Percentiles rank a stretch among this genome's conserved stretches.
These are phyloP conservation scores for Aspergillus incahuasiensis DNA, from an alignment of 495 filamentous ascomycete species.

Conservation along the genomic window DNA sequence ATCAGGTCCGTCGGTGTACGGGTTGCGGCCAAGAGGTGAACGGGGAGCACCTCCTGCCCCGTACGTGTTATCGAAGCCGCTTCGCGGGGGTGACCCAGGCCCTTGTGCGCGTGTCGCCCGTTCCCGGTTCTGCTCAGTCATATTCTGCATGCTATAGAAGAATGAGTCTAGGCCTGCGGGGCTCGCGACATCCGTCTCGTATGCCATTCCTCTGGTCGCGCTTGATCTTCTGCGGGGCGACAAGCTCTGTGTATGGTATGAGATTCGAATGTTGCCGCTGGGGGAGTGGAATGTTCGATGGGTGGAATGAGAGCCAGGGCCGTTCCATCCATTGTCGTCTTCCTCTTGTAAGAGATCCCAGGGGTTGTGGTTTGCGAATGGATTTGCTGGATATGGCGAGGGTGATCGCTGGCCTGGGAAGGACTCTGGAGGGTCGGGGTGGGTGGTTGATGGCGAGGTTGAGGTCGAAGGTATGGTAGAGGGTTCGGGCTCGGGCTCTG, in stretches of 20 bases:
- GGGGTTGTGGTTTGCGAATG: slow-evolving; percentile 35
- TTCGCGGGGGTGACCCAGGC: neutral
- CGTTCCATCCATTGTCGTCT: slow-evolving; percentile 14
- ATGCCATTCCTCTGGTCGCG: slow-evolving; percentile 12
- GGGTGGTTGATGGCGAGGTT: neutral
- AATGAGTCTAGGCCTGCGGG: slow-evolving; percentile 25
- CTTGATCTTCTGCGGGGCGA: slow-evolving; percentile 16
- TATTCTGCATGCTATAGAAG: slow-evolving; percentile 24
- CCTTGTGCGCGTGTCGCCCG: slow-evolving; percentile 1
- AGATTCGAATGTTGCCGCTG: slow-evolving; percentile 37
- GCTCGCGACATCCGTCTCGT: slow-evolving; percentile 12
- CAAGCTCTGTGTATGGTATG: slow-evolving; percentile 27
- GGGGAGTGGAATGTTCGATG: slow-evolving; percentile 46
- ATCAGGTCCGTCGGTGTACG: slow-evolving; percentile 12
- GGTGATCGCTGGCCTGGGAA: slow-evolving; percentile 18
- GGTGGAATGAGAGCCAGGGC: slow-evolving; percentile 27
- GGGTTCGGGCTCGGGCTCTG: slow-evolving; percentile 14
- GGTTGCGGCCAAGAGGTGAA: neutral
- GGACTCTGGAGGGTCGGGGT: slow-evolving; percentile 16
- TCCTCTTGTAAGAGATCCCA: slow-evolving; percentile 33
- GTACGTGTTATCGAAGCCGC: slow-evolving; percentile 1
- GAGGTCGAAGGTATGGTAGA: neutral
- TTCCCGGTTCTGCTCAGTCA: slow-evolving; percentile 25
- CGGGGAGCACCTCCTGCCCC: neutral
- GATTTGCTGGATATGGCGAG: slow-evolving; percentile 14